These are phyloP conservation scores for Raphidocelis subcapitata DNA, from an alignment of 139 green algal species.

Conservation along the genomic window DNA sequence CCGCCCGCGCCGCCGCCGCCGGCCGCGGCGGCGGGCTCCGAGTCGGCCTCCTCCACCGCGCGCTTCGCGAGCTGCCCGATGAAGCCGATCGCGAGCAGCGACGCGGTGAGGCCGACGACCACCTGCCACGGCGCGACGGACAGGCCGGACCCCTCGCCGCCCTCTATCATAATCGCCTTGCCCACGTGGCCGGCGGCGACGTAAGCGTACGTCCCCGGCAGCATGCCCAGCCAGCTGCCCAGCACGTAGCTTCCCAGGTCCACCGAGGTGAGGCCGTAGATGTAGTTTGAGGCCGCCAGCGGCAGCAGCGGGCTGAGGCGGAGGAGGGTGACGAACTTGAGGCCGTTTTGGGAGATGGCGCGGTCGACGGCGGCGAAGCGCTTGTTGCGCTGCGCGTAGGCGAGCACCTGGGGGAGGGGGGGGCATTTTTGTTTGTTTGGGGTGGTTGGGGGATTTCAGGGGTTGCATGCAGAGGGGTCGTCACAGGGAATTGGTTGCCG, in stretches of 20 bases:
- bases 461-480: too few relatives aligned
- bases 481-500: too few relatives aligned
- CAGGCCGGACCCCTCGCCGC: slow-evolving; percentile 35
- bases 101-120: slow-evolving; percentile 54
- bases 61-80: slow-evolving; percentile 68
- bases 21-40: too few relatives aligned
- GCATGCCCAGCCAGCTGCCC: slow-evolving; percentile 88
- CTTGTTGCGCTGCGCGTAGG: slow-evolving; percentile 42
- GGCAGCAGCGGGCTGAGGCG: slow-evolving; percentile 90
- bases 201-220: slow-evolving; percentile 92
- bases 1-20: too few relatives aligned
- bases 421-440: too few relatives aligned
- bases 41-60: slow-evolving; percentile 67
- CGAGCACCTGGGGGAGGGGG: slow-evolving; percentile 16
- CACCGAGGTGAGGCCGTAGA: slow-evolving; percentile 89
- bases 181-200: slow-evolving; percentile 68
- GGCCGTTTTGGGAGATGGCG: slow-evolving; percentile 84
- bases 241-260: slow-evolving; percentile 78
- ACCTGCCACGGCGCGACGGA: slow-evolving; percentile 57
- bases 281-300: slow-evolving; percentile 88
- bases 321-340: slow-evolving; percentile 94
- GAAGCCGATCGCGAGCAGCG: slow-evolving; percentile 62
- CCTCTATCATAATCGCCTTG: slow-evolving; percentile 51
- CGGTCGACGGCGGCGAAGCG: slow-evolving; percentile 88
- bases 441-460: too few relatives aligned